A percentile compares a stretch with the other conserved stretches of the same genome.
Conservation (phyloP, 2,329 filamentous ascomycete genomes). For the Alternaria gansuensis region DNA sequence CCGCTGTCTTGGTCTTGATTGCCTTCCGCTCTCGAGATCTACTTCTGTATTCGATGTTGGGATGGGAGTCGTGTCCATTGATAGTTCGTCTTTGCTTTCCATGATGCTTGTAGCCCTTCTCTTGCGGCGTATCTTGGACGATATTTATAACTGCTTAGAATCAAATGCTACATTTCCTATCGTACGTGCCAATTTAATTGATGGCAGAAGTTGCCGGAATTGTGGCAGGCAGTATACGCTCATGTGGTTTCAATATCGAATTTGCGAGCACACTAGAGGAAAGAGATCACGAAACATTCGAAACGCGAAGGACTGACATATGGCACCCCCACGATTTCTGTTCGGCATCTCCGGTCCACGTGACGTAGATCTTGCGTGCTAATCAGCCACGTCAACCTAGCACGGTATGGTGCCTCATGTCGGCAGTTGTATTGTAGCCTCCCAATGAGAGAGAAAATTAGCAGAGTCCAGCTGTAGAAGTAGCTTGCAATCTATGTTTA, state of each 20-base stretch:
- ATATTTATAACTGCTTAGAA: neutral
- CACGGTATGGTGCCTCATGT: conserved; percentile 1
- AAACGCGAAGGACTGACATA: neutral
- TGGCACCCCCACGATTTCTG: neutral
- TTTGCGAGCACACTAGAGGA: neutral
- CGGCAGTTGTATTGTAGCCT: too few relatives aligned
- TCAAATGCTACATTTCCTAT: neutral
- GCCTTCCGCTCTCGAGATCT: conserved; percentile 25
- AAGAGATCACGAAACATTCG: neutral
- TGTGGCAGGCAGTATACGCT: neutral
- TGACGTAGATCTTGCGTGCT: conserved; percentile 12
- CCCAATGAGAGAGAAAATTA: too few relatives aligned
- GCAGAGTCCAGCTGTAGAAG: too few relatives aligned
- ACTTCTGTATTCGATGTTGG: neutral
- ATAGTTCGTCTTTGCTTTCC: conserved; percentile 3
- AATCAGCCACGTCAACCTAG: conserved; percentile 2
- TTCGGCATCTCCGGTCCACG: conserved; percentile 8
- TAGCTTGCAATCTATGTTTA: too few relatives aligned
- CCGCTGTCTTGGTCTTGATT: conserved; percentile 20
- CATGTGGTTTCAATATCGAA: neutral
- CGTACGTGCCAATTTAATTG: neutral
- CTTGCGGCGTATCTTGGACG: neutral
- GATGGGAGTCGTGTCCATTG: neutral
- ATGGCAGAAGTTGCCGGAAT: neutral
- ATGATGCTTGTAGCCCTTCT: neutral